Evolutionary conservation across 2,329 filamentous ascomycete genomes (phyloP).

Genomic region (Clarireedia hainanense): DNA sequence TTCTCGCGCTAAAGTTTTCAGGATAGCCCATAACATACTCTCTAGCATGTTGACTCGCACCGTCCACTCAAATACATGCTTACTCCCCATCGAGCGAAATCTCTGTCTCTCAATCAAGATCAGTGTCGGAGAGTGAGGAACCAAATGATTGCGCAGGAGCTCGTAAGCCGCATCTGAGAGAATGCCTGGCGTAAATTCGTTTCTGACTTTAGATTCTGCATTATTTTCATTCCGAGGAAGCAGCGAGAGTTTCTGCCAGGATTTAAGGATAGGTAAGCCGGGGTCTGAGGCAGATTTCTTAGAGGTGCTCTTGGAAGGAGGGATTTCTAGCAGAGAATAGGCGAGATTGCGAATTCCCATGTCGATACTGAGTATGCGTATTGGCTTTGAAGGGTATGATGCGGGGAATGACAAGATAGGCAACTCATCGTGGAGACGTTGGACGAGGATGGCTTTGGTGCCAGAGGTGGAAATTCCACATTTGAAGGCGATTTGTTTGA

Average conservation of each 20-base stretch:
- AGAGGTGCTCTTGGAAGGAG: conserved; percentile 5
- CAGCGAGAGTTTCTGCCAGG: conserved; percentile 12
- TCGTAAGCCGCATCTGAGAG: conserved; percentile 49
- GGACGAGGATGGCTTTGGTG: conserved; percentile 46
- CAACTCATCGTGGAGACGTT: conserved; percentile 40
- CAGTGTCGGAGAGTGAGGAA: conserved; percentile 51
- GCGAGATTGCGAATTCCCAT: conserved; percentile 80
- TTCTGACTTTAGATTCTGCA: conserved; percentile 10
- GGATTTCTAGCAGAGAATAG: conserved; percentile 50
- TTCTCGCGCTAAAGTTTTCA: conserved; percentile 47
- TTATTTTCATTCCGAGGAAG: conserved; percentile 11
- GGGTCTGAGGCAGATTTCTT: neutral
- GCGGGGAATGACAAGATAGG: neutral
- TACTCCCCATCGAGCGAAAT: conserved; percentile 53
- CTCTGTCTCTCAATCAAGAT: conserved; percentile 61
- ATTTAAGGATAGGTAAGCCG: neutral
- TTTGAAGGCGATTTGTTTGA: conserved; percentile 51
- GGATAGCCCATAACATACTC: conserved; percentile 67
- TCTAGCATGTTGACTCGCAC: conserved; percentile 75
- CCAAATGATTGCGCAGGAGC: conserved; percentile 39
- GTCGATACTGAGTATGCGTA: conserved; percentile 66
- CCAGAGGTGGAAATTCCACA: conserved; percentile 54
- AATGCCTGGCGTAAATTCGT: conserved; percentile 44
- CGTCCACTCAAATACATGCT: conserved; percentile 73
- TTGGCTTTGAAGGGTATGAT: conserved; percentile 15